These are phyloP conservation scores for Quercus rubra DNA, from an alignment of 306 rosid species.

Conservation along the genomic window DNA sequence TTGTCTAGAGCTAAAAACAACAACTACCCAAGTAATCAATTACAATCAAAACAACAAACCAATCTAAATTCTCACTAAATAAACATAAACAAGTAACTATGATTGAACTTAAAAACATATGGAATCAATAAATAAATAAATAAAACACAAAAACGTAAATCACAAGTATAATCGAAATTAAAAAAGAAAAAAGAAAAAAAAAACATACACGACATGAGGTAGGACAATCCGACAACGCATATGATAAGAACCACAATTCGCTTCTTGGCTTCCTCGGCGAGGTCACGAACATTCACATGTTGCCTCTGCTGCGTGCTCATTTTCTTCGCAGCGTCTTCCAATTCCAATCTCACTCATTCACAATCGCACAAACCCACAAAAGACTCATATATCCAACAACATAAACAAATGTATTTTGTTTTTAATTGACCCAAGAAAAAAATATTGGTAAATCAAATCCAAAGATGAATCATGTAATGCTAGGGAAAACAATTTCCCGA, in stretches of 20 bases:
- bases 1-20: not conserved
- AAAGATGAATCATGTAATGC: not conserved
- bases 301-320: conserved; percentile 59
- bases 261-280: conserved; percentile 93
- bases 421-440: not conserved
- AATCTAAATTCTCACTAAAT: not conserved
- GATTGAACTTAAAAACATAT: not conserved
- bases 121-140: no score
- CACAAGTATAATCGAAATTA: not conserved
- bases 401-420: not conserved
- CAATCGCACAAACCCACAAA: not conserved
- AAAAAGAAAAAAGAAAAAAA: not conserved
- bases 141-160: not conserved
- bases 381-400: not conserved
- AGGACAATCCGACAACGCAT: conserved; percentile 85
- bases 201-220: conserved; percentile 88
- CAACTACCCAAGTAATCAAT: not conserved
- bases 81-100: not conserved
- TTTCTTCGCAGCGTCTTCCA: not conserved
- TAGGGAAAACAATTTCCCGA: not conserved
- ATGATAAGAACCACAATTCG: conserved; percentile 71
- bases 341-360: conserved; percentile 5
- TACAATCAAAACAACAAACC: not conserved
- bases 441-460: not conserved
- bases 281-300: conserved; percentile 76